These are phyloP conservation scores for Plasmodium berghei DNA, from an alignment of 169 alveolate genomes.

Conservation along the genomic window DNA sequence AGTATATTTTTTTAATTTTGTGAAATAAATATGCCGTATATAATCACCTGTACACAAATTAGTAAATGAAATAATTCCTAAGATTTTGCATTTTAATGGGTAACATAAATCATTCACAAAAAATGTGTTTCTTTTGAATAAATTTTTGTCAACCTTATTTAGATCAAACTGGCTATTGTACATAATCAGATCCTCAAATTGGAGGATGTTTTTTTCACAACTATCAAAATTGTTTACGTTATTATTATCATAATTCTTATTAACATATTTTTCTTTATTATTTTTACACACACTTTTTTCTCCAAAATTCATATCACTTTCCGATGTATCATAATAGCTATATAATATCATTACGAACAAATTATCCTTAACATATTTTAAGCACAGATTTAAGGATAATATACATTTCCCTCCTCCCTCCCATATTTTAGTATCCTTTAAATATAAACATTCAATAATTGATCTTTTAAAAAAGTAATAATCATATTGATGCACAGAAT, in stretches of 20 bases:
- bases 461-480: slow-evolving; percentile 50
- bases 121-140: slow-evolving; percentile 61
- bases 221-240: neutral
- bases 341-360: slow-evolving; percentile 8
- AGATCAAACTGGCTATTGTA: slow-evolving; percentile 46
- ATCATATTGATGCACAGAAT: slow-evolving; percentile 31
- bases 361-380: slow-evolving; percentile 17
- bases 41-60: slow-evolving; percentile 17
- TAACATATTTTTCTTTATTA: no score
- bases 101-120: slow-evolving; percentile 41
- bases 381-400: slow-evolving; percentile 13
- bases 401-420: neutral
- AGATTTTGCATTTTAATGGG: slow-evolving; percentile 18
- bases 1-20: slow-evolving; percentile 17
- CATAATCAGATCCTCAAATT: slow-evolving; percentile 23
- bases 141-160: slow-evolving; percentile 58
- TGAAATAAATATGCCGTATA: slow-evolving; percentile 17
- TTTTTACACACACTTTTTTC: neutral
- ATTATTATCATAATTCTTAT: neutral
- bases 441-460: slow-evolving; percentile 5
- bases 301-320: neutral
- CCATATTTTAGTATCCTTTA: neutral
- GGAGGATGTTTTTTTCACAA: neutral
- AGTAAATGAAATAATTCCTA: slow-evolving; percentile 23
- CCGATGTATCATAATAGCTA: neutral